Evolutionary conservation across 164 flowering plant species (phyloP), one percentile per base, ranked within the genome.

Genomic region (Liquidambar formosana): DNA sequence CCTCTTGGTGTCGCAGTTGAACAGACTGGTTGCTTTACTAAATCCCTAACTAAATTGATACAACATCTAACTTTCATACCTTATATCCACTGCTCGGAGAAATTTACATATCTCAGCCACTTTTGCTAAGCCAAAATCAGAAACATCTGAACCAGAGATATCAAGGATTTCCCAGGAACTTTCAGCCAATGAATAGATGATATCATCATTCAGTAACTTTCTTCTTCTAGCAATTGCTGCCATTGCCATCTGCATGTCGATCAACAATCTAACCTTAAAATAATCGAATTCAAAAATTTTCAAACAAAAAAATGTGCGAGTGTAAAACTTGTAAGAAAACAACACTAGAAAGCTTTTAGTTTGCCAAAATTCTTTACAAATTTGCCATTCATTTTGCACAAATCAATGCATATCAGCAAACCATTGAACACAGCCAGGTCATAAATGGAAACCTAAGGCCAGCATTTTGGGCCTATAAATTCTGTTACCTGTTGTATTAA

Each of bases 151-250:
- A 45, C 87, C 86, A 59, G 97, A 89, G 26, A 94, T 61, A 73
- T 94, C 99, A 72, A 94, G 85, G 66, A 84, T 74, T 56, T 91
- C 89, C 95, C 97, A 94, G 15, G 95, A 84, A 74, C 73, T 61
- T 41, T 94, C 99, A 62, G 92, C 92, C 75, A 94, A 75, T 18
- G 95, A 75, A 57, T 84, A 61, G n/a, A 94, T 70, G 48, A 89
- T 73, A 49, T 92, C 83, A 78, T 94, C 97, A 69, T 79, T 78
- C 61, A 94, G 79, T 59, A 94, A 73, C 79, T 78, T 83, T 76
- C 93, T 88, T 81, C 99, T 85, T 74, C 90, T 80, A 10, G 97
- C 97, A 70, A 94, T 83, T 57, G 94, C 91, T 44, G 82, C 79
- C 68, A 94, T 44, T 62, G 92, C 78, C 81, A 88, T 79, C 98